phyloP scores from a whole-genome alignment of 2,329 filamentous ascomycete species.

The Thelonectria blattea region DNA sequence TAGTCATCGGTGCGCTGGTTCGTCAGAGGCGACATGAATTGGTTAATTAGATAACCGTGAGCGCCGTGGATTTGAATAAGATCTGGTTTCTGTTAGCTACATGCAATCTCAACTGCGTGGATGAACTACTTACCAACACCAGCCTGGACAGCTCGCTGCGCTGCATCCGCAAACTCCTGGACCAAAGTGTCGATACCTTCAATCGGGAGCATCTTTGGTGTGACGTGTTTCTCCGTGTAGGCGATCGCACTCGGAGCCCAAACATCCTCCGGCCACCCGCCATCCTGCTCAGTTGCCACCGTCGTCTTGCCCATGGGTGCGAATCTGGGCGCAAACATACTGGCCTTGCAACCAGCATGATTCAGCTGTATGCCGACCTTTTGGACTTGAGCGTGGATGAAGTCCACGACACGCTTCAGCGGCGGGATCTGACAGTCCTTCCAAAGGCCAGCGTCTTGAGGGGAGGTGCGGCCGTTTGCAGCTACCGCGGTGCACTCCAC shows the following conservation, averaged over 20 bases:
- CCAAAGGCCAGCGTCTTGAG: constrained; percentile 81
- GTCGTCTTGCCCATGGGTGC: neutral
- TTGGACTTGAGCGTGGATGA: constrained; percentile 77
- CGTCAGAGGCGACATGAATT: no score
- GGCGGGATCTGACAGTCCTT: constrained; percentile 79
- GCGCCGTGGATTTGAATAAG: no score
- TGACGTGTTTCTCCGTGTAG: constrained; percentile 65
- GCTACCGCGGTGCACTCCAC: constrained; percentile 79
- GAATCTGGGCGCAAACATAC: constrained; percentile 26
- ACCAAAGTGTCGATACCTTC: neutral
- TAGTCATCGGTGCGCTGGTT: no score
- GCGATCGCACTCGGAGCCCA: constrained; percentile 58
- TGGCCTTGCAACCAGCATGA: constrained; percentile 76
- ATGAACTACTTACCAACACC: neutral
- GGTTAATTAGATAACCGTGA: no score
- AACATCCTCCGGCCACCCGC: constrained; percentile 63
- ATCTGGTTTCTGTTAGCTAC: no score
- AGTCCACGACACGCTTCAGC: constrained; percentile 72
- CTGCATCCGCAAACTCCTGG: neutral
- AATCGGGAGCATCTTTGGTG: neutral
- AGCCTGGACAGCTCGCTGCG: neutral
- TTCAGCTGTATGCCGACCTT: constrained; percentile 79
- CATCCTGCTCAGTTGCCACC: constrained; percentile 57
- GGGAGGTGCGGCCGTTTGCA: constrained; percentile 80
- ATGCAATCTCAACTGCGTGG: neutral